Evolutionary conservation across 1,284 basidiomycete species (phyloP), one percentile per base, ranked within the genome.

Genomic region (Ganoderma boninense): DNA sequence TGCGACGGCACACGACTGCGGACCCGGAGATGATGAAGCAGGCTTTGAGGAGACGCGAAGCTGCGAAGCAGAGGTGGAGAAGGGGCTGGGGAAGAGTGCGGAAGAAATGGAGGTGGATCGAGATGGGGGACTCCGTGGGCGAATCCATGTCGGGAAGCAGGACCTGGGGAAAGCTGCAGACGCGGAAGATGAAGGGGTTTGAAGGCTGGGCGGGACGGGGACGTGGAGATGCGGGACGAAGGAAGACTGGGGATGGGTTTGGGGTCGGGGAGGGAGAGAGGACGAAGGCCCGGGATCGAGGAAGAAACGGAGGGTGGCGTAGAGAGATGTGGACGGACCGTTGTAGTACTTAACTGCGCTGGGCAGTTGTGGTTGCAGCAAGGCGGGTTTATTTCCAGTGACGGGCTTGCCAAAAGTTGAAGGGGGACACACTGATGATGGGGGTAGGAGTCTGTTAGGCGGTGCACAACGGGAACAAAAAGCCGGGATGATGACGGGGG

Each of bases 31-130:
- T 95, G 79, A 85, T 93, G 83, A 95, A 93, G 80, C 87, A 87
- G 72, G 95, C 97, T 14, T 87, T 96, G 85, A 93, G 87, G 80
- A 85, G 93, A 71, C 95, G n/a, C 95, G 61, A 98, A 97, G 86
- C 78, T 98, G 73, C 93, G 82, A 95, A 96, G 84, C 87, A 87
- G 94, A 96, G 61, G 83, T 96, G 62, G 95, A 95, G 84, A 92
- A 88, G 80, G 96, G 96, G 0, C 80, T 95, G n/a, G 95, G 95
- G 52, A 95, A 95, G 87, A 97, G 95, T n/a, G 88, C 90, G 89
- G 82, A 97, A 96, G 89, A 98, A 98, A 82, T 97, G 81, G 96
- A 98, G 85, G 95, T 97, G 73, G 97, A 99, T n/a, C 84, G 96
- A 96, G 82, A 98, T 99, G 97, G 97, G 97, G 69, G 96, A 99